Evolutionary conservation across 1,284 basidiomycete species (phyloP).

Genomic region (Boletus smithii): DNA sequence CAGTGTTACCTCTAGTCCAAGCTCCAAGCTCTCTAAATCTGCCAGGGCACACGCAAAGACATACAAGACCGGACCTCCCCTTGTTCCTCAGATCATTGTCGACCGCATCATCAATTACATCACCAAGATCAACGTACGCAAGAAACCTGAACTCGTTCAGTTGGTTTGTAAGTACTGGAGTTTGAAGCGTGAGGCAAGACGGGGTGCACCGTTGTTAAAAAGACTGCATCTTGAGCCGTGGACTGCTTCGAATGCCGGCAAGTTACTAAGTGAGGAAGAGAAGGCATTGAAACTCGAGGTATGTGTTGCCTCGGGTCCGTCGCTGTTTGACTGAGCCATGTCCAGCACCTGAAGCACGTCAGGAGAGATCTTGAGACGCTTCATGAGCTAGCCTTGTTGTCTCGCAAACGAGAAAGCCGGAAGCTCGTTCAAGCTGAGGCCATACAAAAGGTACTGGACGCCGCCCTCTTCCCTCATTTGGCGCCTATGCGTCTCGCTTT

Average conservation of each 20-base stretch:
- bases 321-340: conserved; percentile 12
- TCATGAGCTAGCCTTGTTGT: conserved; percentile 67
- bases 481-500: conserved; percentile 61
- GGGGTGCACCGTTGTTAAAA: conserved; percentile 93
- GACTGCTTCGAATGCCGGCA: conserved; percentile 73
- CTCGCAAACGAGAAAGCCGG: conserved; percentile 78
- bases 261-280: conserved; percentile 77
- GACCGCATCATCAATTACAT: conserved; percentile 80
- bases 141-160: conserved; percentile 76
- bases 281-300: conserved; percentile 84
- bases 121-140: conserved; percentile 66
- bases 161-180: conserved; percentile 94
- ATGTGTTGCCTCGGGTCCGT: conserved; percentile 7
- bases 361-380: conserved; percentile 78
- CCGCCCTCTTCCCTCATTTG: conserved; percentile 67
- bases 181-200: conserved; percentile 86
- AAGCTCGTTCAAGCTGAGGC: conserved; percentile 76
- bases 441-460: conserved; percentile 65
- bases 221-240: conserved; percentile 95
- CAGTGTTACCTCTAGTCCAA: conserved; percentile 38
- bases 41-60: conserved; percentile 80
- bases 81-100: conserved; percentile 72
- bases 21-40: conserved; percentile 55
- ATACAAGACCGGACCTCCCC: conserved; percentile 74
- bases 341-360: conserved; percentile 67